phyloP scores from a whole-genome alignment of 306 rosid species.

The Urtica urens region DNA sequence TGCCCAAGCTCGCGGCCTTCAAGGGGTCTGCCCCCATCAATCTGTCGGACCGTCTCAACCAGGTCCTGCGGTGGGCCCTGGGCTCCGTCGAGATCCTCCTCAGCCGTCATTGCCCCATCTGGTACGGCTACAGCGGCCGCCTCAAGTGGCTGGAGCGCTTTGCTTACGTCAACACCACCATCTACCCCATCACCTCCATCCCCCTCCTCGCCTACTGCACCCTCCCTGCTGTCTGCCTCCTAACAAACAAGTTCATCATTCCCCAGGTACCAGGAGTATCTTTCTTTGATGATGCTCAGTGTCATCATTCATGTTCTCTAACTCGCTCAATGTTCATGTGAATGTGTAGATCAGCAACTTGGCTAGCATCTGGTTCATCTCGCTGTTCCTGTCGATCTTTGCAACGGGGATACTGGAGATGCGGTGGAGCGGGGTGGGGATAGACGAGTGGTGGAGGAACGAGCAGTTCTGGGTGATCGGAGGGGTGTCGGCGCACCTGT shows the following conservation, averaged over 20 bases:
- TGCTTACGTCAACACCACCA: constrained; percentile 91
- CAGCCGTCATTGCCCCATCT: constrained; percentile 90
- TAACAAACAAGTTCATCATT: constrained; percentile 92
- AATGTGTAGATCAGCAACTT: constrained; percentile 81
- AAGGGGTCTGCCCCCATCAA: constrained; percentile 98
- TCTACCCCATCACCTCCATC: constrained; percentile 80
- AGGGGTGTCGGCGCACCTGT: constrained; percentile 87
- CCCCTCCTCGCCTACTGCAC: constrained; percentile 92
- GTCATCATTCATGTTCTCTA: no score
- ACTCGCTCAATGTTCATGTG: background rate
- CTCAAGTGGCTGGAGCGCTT: constrained; percentile 93
- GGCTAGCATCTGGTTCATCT: constrained; percentile 91
- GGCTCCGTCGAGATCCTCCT: constrained; percentile 95
- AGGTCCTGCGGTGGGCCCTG: constrained; percentile 95
- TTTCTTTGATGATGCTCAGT: no score
- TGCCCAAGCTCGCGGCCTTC: constrained; percentile 81
- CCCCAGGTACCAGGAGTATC: constrained; percentile 56
- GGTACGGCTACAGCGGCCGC: constrained; percentile 95
- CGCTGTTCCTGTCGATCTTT: constrained; percentile 92
- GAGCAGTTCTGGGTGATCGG: constrained; percentile 99
- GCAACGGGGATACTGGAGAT: constrained; percentile 96
- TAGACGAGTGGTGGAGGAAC: constrained; percentile 98
- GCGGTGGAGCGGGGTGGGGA: constrained; percentile 98
- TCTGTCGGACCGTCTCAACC: constrained; percentile 96
- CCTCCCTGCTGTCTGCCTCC: constrained; percentile 91